Evolutionary conservation across 2,329 filamentous ascomycete genomes (phyloP), one percentile per base, ranked within the genome.

Genomic region (Clarireedia homoeocarpa): DNA sequence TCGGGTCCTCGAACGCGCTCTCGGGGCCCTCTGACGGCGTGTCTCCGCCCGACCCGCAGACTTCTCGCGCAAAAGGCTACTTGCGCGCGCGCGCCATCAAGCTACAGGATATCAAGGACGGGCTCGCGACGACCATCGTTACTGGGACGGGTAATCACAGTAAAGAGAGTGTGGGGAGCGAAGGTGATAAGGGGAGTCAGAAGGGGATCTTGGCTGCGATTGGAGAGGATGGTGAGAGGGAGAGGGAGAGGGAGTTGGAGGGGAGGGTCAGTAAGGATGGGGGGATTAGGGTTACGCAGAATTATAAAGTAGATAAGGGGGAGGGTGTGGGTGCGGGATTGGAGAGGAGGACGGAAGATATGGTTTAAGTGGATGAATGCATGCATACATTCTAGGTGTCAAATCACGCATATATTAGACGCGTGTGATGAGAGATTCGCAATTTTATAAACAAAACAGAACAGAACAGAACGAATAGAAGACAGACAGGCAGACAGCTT

Each of bases 121-220:
- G 51, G 0, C 26, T 53, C 6, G 51, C 15, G 6, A 23, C 44
- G 2, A 53, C 51, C 2, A 48, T 53, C 10, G 12, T 48, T 5
- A 40, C 51, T 3, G 34, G n/a, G 6, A 10, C 34, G 3, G 42
- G 15, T 0, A 53, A 48, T 7, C 23, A 48, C 5, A 42, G 38
- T 15, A 24, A 51, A 9, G 38, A 51, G 17, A 40, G 17, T 40
- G 23, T 48, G 15, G 36, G 27, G 7, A 24, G 30, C 17, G 48
- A 39, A 12, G 30, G 50, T 5, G 50, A 53, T 34, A 48, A 53
- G 17, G 36, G 23, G 45, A 53, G 51, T 23, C 51, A 53, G 6
- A 48, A 26, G 23, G 34, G 44, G 2, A 53, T 53, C 5, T 40
- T 53, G n/a, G 20, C 26, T 7, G 23, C 40, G 15, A 39, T 23